Percentiles rank a stretch among this genome's conserved stretches.
Evolutionary conservation across 108 stramenopile species (phyloP).

Genomic region (Discostella stelligeroides): DNA sequence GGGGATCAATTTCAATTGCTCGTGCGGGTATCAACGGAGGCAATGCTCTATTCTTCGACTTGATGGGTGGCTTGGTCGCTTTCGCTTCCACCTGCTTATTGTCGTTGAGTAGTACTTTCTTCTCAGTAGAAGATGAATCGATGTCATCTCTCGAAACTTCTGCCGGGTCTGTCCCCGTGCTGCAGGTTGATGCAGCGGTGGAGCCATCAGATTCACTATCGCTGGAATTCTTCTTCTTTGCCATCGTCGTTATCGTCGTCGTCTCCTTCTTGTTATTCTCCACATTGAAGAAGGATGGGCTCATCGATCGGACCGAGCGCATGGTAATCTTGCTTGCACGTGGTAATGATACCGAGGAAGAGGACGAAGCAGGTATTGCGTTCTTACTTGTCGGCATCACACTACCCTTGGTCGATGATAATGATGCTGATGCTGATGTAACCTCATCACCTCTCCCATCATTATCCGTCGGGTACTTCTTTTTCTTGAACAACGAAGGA

Average conservation of each 20-base stretch:
- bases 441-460: neutral
- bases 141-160: neutral
- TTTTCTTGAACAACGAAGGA: constrained; percentile 12
- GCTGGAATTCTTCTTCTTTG: neutral
- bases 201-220: neutral
- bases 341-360: too few species aligned
- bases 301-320: constrained; percentile 7
- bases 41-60: neutral
- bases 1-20: neutral
- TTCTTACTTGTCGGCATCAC: too few species aligned
- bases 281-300: neutral
- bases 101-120: neutral
- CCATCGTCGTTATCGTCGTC: neutral
- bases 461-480: neutral
- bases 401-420: too few species aligned
- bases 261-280: too few species aligned
- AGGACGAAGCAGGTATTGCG: too few species aligned
- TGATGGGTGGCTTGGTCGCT: neutral
- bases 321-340: neutral
- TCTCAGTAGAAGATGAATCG: neutral
- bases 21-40: neutral
- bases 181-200: neutral
- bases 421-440: neutral
- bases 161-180: neutral
- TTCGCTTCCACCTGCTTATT: neutral